Evolutionary conservation across 371 early-diverging fungal genomes (phyloP).

Genomic region (Sporodiniella umbellata): DNA sequence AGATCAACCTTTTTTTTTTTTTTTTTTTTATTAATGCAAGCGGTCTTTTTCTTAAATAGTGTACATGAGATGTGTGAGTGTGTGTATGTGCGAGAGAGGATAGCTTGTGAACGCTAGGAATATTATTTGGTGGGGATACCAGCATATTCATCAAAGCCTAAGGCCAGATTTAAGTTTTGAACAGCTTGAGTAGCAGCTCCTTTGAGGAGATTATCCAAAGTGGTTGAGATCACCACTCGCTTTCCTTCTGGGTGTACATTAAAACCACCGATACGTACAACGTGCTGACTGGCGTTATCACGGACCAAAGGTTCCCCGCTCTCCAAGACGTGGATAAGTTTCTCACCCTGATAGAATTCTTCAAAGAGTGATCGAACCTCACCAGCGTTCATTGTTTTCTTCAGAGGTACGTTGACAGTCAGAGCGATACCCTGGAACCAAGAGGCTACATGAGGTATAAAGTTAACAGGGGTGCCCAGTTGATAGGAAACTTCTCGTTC

Average conservation of each 20-base stretch:
- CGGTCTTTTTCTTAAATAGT: conserved; percentile 24
- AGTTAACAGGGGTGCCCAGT: conserved; percentile 61
- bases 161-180: conserved; percentile 81
- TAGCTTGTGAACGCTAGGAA: no score
- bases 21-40: conserved; percentile 10
- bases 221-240: conserved; percentile 86
- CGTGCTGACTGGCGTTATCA: conserved; percentile 84
- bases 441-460: conserved; percentile 90
- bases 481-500: conserved; percentile 89
- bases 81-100: no score
- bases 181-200: conserved; percentile 96
- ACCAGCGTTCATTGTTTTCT: conserved; percentile 57
- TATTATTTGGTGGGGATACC: conserved; percentile 61
- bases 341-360: conserved; percentile 73
- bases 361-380: conserved; percentile 70
- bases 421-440: conserved; percentile 93
- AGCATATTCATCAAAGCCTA: conserved; percentile 78
- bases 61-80: conserved; percentile 37
- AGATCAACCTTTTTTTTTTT: neutral
- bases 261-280: conserved; percentile 90
- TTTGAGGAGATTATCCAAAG: conserved; percentile 95
- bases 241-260: conserved; percentile 75
- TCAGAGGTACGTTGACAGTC: conserved; percentile 83
- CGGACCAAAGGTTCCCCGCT: conserved; percentile 80
- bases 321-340: conserved; percentile 74